phyloP scores from a whole-genome alignment of 768 basidiomycete genomes.

The Chlorophyllum brunneum region DNA sequence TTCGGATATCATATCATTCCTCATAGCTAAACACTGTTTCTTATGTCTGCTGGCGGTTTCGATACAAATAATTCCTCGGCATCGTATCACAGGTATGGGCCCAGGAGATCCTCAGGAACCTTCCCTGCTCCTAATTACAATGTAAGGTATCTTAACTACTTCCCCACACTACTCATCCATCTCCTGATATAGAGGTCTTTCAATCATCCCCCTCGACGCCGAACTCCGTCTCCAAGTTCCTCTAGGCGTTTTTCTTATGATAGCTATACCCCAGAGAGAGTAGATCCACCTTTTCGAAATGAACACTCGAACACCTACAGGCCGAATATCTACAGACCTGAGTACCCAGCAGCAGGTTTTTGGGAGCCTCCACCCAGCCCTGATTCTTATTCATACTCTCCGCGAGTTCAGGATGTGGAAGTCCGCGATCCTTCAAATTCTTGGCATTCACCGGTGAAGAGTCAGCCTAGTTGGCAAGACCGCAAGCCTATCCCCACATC shows the following conservation, averaged over 20 bases:
- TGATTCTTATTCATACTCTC: constrained; percentile 37
- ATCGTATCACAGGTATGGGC: constrained; percentile 26
- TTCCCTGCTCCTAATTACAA: constrained; percentile 29
- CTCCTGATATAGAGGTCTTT: constrained; percentile 27
- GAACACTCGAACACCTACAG: constrained; percentile 40
- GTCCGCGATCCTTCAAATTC: constrained; percentile 42
- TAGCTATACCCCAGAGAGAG: constrained; percentile 43
- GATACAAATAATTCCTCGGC: constrained; percentile 31
- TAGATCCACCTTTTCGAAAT: constrained; percentile 33
- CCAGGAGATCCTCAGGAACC: constrained; percentile 30
- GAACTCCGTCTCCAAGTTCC: constrained; percentile 46
- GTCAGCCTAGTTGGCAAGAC: constrained; percentile 34
- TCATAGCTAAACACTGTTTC: constrained; percentile 10
- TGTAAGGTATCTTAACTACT: constrained; percentile 28
- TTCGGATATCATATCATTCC: constrained; percentile 9
- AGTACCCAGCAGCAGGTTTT: constrained; percentile 24
- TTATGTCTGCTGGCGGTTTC: constrained; percentile 41
- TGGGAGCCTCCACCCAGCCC: constrained; percentile 51
- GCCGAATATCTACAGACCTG: constrained; percentile 31
- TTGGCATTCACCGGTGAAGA: constrained; percentile 33
- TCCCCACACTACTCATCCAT: constrained; percentile 10
- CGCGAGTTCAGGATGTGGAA: constrained; percentile 37
- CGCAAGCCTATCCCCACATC: constrained; percentile 37
- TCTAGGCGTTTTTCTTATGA: constrained; percentile 46
- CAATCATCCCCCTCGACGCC: constrained; percentile 33